Evolutionary conservation across 2,329 filamentous ascomycete species (phyloP).

Genomic region (Aspergillus jensenii): DNA sequence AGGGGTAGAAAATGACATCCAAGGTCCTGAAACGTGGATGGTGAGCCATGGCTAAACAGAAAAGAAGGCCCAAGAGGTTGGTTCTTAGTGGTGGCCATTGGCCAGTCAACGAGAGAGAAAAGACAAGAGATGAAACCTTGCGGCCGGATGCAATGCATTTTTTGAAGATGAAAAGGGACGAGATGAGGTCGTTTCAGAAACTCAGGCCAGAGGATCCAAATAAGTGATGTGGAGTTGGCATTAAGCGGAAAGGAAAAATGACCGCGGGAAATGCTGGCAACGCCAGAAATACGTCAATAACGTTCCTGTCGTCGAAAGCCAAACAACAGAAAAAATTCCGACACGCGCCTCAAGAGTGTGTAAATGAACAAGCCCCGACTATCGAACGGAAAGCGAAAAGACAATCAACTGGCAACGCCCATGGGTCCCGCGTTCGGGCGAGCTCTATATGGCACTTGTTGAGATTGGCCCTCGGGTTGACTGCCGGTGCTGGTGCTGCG

Average conservation of each 20-base stretch:
- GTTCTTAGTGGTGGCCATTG: neutral
- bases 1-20: slow-evolving; percentile 9
- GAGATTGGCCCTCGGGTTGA: slow-evolving; percentile 34
- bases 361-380: slow-evolving; percentile 4
- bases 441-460: slow-evolving; percentile 37
- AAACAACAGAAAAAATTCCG: slow-evolving; percentile 11
- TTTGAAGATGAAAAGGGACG: slow-evolving; percentile 13
- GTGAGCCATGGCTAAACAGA: slow-evolving; percentile 8
- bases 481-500: slow-evolving; percentile 37
- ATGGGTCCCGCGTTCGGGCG: slow-evolving; percentile 39
- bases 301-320: slow-evolving; percentile 13
- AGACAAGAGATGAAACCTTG: slow-evolving; percentile 14
- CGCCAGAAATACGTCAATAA: slow-evolving; percentile 21
- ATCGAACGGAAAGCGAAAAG: neutral
- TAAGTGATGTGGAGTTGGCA: slow-evolving; percentile 22
- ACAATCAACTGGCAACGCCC: slow-evolving; percentile 36
- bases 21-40: slow-evolving; percentile 16
- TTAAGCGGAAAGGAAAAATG: slow-evolving; percentile 18
- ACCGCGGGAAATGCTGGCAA: slow-evolving; percentile 32
- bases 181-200: neutral
- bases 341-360: neutral
- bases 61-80: neutral
- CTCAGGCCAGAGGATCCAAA: slow-evolving; percentile 7
- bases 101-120: slow-evolving; percentile 16
- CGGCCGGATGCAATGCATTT: slow-evolving; percentile 29